Evolutionary conservation across 805 yeast genomes (phyloP).

Genomic region (Maudiozyma pseudohumilis): DNA sequence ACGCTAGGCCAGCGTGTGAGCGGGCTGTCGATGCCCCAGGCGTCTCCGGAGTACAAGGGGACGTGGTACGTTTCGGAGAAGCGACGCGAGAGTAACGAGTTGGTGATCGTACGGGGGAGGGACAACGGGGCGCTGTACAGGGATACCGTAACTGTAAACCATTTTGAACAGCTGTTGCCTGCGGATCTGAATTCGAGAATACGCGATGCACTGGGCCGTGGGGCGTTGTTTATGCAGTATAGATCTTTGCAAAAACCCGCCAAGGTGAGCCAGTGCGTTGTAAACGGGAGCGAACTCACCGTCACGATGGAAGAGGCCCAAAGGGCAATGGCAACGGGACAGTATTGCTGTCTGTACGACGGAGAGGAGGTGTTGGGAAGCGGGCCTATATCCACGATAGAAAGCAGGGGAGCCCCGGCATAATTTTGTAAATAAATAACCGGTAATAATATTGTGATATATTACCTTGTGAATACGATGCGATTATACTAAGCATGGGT

Average conservation of each 20-base stretch:
- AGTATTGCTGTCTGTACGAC: conserved; percentile 64
- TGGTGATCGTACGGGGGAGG: conserved; percentile 68
- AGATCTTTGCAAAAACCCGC: conserved; percentile 64
- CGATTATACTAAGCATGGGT: too few relatives aligned
- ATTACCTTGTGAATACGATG: too few relatives aligned
- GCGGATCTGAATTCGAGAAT: neutral
- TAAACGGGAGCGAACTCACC: conserved; percentile 8
- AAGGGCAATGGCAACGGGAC: conserved; percentile 86
- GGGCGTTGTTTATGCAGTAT: conserved; percentile 44
- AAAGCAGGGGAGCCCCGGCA: neutral
- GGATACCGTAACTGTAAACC: too few relatives aligned
- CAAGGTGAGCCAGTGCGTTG: conserved; percentile 23
- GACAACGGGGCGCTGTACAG: conserved; percentile 45
- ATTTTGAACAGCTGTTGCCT: too few relatives aligned
- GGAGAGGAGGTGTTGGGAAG: conserved; percentile 61
- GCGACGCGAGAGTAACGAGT: conserved; percentile 49
- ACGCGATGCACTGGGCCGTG: neutral
- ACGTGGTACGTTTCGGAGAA: conserved; percentile 83
- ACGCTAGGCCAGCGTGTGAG: conserved; percentile 80
- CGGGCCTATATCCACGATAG: conserved; percentile 26
- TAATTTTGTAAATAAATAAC: neutral
- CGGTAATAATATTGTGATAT: too few relatives aligned
- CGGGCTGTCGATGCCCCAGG: conserved; percentile 82
- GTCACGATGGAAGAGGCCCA: conserved; percentile 34
- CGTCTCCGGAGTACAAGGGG: conserved; percentile 63